phyloP scores from a whole-genome alignment of 78 protist species.

The Cyanophora paradoxa region DNA sequence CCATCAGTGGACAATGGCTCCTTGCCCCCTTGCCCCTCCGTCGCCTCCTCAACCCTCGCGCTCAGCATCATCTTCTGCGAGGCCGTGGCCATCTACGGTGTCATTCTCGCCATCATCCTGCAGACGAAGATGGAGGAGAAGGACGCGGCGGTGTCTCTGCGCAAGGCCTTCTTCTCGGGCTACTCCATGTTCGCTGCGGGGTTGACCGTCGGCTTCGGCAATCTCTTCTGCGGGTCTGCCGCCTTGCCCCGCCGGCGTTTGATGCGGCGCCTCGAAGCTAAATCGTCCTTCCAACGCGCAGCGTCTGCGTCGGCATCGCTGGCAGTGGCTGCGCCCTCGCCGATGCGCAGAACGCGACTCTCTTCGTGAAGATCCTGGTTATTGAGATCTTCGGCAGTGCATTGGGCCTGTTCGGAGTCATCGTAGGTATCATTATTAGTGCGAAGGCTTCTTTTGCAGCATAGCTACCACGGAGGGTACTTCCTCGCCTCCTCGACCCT shows the following conservation, averaged over 20 bases:
- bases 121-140: neutral
- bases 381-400: conserved; percentile 35
- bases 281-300: neutral
- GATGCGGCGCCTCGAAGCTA: neutral
- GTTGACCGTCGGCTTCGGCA: conserved; percentile 67
- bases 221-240: conserved; percentile 73
- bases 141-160: conserved; percentile 37
- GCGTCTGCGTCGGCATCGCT: conserved; percentile 66
- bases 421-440: no score
- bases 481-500: no score
- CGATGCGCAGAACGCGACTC: conserved; percentile 87
- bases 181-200: conserved; percentile 78
- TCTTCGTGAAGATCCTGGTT: conserved; percentile 92
- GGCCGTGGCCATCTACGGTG: conserved; percentile 98
- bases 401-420: conserved; percentile 17
- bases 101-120: conserved; percentile 93
- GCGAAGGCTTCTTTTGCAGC: no score
- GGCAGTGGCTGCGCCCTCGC: conserved; percentile 94
- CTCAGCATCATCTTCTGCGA: conserved; percentile 92
- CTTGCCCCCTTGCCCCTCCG: no score
- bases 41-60: no score
- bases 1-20: neutral
- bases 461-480: no score
- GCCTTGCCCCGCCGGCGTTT: no score
- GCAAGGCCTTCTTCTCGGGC: conserved; percentile 36